These are phyloP conservation scores for Pouteria campechiana DNA, from an alignment of 179 eudicot species.

Conservation along the genomic window DNA sequence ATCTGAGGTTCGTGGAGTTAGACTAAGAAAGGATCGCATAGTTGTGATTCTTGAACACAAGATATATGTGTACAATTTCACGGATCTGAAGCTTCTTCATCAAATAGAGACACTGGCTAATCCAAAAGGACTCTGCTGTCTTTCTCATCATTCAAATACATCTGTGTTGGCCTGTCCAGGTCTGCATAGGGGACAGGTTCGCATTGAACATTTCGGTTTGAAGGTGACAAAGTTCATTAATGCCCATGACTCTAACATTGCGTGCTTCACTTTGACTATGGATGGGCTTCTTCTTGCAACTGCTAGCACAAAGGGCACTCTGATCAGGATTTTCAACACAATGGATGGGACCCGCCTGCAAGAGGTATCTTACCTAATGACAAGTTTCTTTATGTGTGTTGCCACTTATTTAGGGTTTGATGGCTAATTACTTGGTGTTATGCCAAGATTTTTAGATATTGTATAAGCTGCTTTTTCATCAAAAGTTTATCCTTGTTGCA, in stretches of 20 bases:
- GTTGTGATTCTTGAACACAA: slow-evolving; percentile 94
- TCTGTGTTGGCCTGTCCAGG: slow-evolving; percentile 92
- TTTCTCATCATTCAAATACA: slow-evolving; percentile 71
- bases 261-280: slow-evolving; percentile 74
- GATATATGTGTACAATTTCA: slow-evolving; percentile 74
- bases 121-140: slow-evolving; percentile 87
- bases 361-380: slow-evolving; percentile 50
- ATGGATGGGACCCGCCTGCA: slow-evolving; percentile 93
- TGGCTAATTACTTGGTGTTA: not conserved
- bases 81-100: slow-evolving; percentile 81
- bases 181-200: slow-evolving; percentile 74
- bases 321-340: slow-evolving; percentile 79
- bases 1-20: slow-evolving; percentile 89
- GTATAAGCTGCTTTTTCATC: no score
- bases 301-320: slow-evolving; percentile 87
- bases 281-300: slow-evolving; percentile 98
- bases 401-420: not conserved
- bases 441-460: no score
- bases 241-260: slow-evolving; percentile 83
- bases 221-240: slow-evolving; percentile 64
- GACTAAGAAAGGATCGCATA: slow-evolving; percentile 74
- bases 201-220: slow-evolving; percentile 91
- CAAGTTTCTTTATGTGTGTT: not conserved
- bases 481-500: no score
- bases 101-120: slow-evolving; percentile 87